Base-by-base conservation (phyloP, 768 basidiomycete species). In the Gloeostereum incarnatum region DNA sequence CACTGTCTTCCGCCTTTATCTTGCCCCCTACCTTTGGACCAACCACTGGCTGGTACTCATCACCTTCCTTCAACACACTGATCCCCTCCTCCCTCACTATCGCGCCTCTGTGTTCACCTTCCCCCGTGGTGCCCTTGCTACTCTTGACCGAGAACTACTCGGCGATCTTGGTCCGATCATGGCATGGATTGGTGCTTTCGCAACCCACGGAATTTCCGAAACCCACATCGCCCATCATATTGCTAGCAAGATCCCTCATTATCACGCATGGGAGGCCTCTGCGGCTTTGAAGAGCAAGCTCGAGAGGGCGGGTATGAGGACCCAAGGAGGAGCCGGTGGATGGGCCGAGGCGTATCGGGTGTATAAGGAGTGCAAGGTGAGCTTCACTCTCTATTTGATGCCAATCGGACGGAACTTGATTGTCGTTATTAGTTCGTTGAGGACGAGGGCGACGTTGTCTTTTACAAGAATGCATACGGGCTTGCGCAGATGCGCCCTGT, bases 31-130 rank as follows among this genome's bases (percentile, higher is more conserved):
- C 7, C 10, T 7, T 43, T 81, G 75, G 79, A 78, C 83, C 38
- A 89, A 89, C 69, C 88, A 91, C 69, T 96, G 92, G 92, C 73
- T 97, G 38, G 89, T 97, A 41, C 53, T 91, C 50, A 96, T 97
- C 66, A 96, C 92, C 14, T 97, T 90, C 83, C 71, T 97, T 36
- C 94, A 99, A 66, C 94, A 99, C 69, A 97, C 94, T 50, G 94
- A 97, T 63, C 90, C 93, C 14, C 59, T 84, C 32, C 75, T 98
- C 31, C 93, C 93, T 35, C 94, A 97, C 63, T 97, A 96, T 71
- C 85, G 87, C 46, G 75, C 81, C 10, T 55, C 75, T 25, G 81
- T 85, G 54, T 97, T 94, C 71, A 92, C 81, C 26, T 99, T 98
- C 73, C 68, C 82, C 31, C 87, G 91, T 49, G 94, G 94, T 42